Conservation (phyloP, 345 rosid species). For the Arabis hirsuta region DNA sequence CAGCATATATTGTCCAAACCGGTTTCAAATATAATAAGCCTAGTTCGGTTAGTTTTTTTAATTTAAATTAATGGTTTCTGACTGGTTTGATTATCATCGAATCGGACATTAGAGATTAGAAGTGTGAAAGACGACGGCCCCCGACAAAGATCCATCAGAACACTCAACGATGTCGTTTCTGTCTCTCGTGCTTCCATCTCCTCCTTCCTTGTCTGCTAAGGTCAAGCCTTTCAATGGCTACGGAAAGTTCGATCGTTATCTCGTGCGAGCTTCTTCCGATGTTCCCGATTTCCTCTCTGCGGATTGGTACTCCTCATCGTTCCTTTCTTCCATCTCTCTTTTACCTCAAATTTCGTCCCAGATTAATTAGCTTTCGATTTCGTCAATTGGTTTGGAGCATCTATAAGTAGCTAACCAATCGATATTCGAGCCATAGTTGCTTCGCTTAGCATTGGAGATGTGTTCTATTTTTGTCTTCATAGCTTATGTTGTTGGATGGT, state of each 20-base stretch:
- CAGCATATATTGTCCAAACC: neutral
- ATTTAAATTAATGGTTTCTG: too few species aligned
- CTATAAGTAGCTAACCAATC: neutral
- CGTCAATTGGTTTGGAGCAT: neutral
- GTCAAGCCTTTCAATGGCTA: slow-evolving; percentile 44
- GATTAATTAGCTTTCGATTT: too few species aligned
- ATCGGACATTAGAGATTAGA: neutral
- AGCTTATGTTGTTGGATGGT: neutral
- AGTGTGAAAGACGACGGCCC: slow-evolving; percentile 4
- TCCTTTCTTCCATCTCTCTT: neutral
- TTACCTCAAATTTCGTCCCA: neutral
- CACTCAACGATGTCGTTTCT: slow-evolving; percentile 58
- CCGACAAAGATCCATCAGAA: neutral
- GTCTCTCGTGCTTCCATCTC: slow-evolving; percentile 44
- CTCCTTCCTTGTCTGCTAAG: slow-evolving; percentile 45
- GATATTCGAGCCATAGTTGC: neutral
- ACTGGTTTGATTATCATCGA: neutral
- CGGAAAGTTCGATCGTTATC: slow-evolving; percentile 41
- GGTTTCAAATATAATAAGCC: neutral
- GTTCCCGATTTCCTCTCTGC: slow-evolving; percentile 90
- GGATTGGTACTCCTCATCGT: slow-evolving; percentile 57
- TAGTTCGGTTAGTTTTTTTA: neutral
- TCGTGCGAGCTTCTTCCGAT: slow-evolving; percentile 68
- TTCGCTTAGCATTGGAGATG: neutral
- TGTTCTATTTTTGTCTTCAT: neutral